Evolutionary conservation across 2,329 filamentous ascomycete species (phyloP).

Genomic region (Chaetomiaceae sp.): DNA sequence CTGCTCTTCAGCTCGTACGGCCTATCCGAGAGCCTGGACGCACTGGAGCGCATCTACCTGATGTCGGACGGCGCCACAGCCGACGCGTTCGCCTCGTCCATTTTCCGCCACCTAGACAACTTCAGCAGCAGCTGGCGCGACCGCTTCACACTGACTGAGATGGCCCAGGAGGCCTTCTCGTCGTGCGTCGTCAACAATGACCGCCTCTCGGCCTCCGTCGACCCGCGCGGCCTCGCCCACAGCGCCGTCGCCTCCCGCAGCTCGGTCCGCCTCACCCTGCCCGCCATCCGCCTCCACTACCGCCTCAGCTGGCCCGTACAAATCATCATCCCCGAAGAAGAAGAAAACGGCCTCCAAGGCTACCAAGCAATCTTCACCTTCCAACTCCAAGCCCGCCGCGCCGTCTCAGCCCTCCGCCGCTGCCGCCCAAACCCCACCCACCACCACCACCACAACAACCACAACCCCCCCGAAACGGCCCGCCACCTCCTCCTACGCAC

Average conservation of each 20-base stretch:
- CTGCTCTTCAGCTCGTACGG: slow-evolving; percentile 66
- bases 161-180: slow-evolving; percentile 68
- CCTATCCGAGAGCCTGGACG: slow-evolving; percentile 59
- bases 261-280: slow-evolving; percentile 58
- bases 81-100: slow-evolving; percentile 57
- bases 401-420: slow-evolving; percentile 60
- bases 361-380: slow-evolving; percentile 74
- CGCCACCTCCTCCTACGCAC: slow-evolving; percentile 59
- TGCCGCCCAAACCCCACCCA: slow-evolving; percentile 34
- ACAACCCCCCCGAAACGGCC: slow-evolving; percentile 33
- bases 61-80: slow-evolving; percentile 68
- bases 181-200: slow-evolving; percentile 53
- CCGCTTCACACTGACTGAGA: slow-evolving; percentile 71
- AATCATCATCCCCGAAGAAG: slow-evolving; percentile 69
- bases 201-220: slow-evolving; percentile 56
- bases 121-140: slow-evolving; percentile 66
- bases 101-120: slow-evolving; percentile 72
- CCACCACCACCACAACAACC: not conserved
- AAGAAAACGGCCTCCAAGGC: slow-evolving; percentile 53
- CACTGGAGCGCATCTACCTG: slow-evolving; percentile 69
- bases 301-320: slow-evolving; percentile 60
- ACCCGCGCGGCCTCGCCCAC: slow-evolving; percentile 31
- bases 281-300: slow-evolving; percentile 62
- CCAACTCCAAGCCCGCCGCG: slow-evolving; percentile 71
- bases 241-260: slow-evolving; percentile 44